Evolutionary conservation across 2,329 filamentous ascomycete genomes (phyloP).

Genomic region (Trichoderma aggressivum): DNA sequence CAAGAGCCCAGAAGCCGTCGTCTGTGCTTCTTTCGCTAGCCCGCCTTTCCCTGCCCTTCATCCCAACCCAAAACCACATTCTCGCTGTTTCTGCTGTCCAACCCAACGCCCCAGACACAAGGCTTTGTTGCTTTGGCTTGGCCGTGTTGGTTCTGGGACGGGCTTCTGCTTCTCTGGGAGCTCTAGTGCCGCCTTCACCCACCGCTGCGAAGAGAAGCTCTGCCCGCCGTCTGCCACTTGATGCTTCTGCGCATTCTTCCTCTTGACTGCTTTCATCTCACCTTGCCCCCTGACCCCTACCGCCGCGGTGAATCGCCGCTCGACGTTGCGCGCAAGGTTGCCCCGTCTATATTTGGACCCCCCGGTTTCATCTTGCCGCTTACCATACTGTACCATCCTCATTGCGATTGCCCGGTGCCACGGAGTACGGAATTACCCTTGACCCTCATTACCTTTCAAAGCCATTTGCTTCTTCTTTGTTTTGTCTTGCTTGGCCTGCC

Average conservation of each 20-base stretch:
- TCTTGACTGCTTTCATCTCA: conserved; percentile 13
- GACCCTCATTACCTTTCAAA: conserved; percentile 22
- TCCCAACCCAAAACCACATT: not conserved
- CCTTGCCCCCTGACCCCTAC: conserved; percentile 17
- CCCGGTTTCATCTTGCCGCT: conserved; percentile 23
- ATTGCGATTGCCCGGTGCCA: conserved; percentile 5
- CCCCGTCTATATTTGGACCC: conserved; percentile 22
- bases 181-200: not conserved
- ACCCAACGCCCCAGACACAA: not conserved
- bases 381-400: conserved; percentile 15
- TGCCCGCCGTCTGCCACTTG: conserved; percentile 6
- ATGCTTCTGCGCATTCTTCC: not conserved
- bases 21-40: conserved; percentile 15
- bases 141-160: not conserved
- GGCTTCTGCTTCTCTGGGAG: not conserved
- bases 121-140: not conserved
- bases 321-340: conserved; percentile 27
- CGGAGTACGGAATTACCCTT: conserved; percentile 5
- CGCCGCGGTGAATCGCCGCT: conserved; percentile 16
- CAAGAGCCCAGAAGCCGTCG: conserved; percentile 9
- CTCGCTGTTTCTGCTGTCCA: too few relatives aligned
- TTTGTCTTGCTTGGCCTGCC: not conserved
- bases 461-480: conserved; percentile 14
- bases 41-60: conserved; percentile 17
- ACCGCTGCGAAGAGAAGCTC: not conserved